A percentile compares a stretch with the other conserved stretches of the same genome.
phyloP scores from a whole-genome alignment of 805 yeast species.

The Candida michaelii region DNA sequence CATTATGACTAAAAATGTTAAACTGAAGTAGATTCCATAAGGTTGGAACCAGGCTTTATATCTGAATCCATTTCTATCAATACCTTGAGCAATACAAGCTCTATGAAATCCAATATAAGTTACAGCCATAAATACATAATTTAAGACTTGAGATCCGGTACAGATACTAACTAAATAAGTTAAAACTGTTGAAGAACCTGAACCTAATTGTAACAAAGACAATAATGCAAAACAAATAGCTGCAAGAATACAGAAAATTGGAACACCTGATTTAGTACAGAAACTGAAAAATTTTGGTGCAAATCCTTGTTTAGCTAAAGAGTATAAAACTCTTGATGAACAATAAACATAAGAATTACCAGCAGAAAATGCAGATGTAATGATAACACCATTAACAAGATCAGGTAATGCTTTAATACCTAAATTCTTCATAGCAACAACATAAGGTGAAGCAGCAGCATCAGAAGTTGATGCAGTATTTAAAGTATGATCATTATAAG shows the following conservation, averaged over 20 bases:
- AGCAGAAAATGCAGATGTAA: conserved; percentile 28
- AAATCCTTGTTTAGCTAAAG: conserved; percentile 21
- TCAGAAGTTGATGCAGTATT: conserved; percentile 23
- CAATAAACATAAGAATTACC: conserved; percentile 22
- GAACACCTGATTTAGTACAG: conserved; percentile 19
- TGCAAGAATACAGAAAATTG: conserved; percentile 29
- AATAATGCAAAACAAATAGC: conserved; percentile 26
- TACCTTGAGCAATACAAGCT: conserved; percentile 40
- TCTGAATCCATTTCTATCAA: conserved; percentile 38
- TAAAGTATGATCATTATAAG: conserved; percentile 32
- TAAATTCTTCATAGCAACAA: conserved; percentile 27
- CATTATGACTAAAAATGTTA: conserved; percentile 33
- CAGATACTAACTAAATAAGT: conserved; percentile 47
- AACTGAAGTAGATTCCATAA: conserved; percentile 33
- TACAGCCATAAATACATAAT: conserved; percentile 46
- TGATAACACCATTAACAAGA: conserved; percentile 32
- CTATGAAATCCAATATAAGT: conserved; percentile 43
- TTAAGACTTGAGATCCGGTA: conserved; percentile 48
- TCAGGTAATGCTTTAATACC: conserved; percentile 30
- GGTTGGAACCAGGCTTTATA: conserved; percentile 46
- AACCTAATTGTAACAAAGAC: conserved; percentile 30
- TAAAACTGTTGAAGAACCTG: conserved; percentile 36
- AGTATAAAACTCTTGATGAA: conserved; percentile 21
- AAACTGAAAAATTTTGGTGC: conserved; percentile 19
- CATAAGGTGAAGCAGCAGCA: conserved; percentile 31